Evolutionary conservation across 805 yeast genomes (phyloP).

Genomic region (Lachancea nothofagi): DNA sequence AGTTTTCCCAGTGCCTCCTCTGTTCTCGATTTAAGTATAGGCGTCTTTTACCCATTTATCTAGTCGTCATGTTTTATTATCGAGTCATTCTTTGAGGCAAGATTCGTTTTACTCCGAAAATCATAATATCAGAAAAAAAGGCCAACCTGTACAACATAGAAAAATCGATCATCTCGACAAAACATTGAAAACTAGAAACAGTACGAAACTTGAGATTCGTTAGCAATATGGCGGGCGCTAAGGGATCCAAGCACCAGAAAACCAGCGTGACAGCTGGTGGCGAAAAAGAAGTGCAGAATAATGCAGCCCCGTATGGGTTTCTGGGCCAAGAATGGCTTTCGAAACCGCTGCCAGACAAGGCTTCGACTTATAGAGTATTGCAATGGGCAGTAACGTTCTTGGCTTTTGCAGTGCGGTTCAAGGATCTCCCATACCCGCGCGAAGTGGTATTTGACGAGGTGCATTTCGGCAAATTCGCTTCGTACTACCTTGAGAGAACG

Average conservation of each 20-base stretch:
- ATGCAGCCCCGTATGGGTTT: conserved; percentile 10
- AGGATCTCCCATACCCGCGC: conserved; percentile 55
- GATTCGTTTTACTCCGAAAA: too few relatives aligned
- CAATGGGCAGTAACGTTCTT: conserved; percentile 56
- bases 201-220: too few relatives aligned
- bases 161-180: too few relatives aligned
- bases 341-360: conserved; percentile 25
- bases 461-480: conserved; percentile 81
- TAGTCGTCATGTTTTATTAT: too few relatives aligned
- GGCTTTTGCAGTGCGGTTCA: conserved; percentile 64
- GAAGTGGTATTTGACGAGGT: conserved; percentile 85
- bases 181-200: too few relatives aligned
- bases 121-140: too few relatives aligned
- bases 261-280: conserved; percentile 5
- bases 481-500: conserved; percentile 80
- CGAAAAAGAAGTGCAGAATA: conserved; percentile 4
- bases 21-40: too few relatives aligned
- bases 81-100: too few relatives aligned
- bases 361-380: conserved; percentile 40
- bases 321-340: conserved; percentile 28
- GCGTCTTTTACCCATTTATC: too few relatives aligned
- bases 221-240: conserved; percentile 5
- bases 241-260: not conserved
- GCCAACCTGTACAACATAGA: too few relatives aligned
- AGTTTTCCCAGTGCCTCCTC: too few relatives aligned